Evolutionary conservation across 805 yeast species (phyloP), one percentile per base, ranked within the genome.

Genomic region (Lipomyces mesembrius): DNA sequence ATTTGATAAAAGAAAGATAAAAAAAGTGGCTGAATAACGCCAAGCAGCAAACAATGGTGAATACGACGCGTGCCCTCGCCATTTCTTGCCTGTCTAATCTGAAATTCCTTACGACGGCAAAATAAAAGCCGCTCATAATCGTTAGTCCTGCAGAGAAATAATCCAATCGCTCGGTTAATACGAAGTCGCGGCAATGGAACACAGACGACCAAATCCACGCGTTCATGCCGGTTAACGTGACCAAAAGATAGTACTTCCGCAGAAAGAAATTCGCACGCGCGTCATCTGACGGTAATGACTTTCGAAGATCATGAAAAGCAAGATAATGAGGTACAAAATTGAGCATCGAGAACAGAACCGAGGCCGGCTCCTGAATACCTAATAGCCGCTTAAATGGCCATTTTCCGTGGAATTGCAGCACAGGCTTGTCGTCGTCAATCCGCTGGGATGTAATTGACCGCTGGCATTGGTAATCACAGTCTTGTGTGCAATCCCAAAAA

Each of bases 381-480:
- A 83, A 78, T 0, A 90, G 75, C 60, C 99, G 82, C 20, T 81
- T 69, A 74, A 95, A 95, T 1, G 98, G 98, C 99, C 99, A 95
- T 79, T 95, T 95, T 0, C 99, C 99, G 77, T 95, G 97, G 79
- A 91, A 95, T 77, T 95, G 99, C 53, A 83, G 83, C 0, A 91
- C 79, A 64, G 86, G 88, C 66, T 83, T 82, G n/a, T 83, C 81
- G 1, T 78, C 70, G 0, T 65, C 71, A 17, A 79, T 77, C 27
- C 97, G 81, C 51, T 84, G 79, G 1, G 75, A 74, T 0, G 97
- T 92, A 57, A 94, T 80, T 8, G 85, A 75, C 64, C 92, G 87
- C 77, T 95, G 98, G 77, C 99, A 95, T 72, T 87, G 89, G 77
- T 95, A 95, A 78, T 95, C 98, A 78, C 99, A 95, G 75, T 95